Percentiles rank a stretch among this genome's conserved stretches.
Evolutionary conservation across 345 rosid species (phyloP).

Genomic region (Eucalyptus albens): DNA sequence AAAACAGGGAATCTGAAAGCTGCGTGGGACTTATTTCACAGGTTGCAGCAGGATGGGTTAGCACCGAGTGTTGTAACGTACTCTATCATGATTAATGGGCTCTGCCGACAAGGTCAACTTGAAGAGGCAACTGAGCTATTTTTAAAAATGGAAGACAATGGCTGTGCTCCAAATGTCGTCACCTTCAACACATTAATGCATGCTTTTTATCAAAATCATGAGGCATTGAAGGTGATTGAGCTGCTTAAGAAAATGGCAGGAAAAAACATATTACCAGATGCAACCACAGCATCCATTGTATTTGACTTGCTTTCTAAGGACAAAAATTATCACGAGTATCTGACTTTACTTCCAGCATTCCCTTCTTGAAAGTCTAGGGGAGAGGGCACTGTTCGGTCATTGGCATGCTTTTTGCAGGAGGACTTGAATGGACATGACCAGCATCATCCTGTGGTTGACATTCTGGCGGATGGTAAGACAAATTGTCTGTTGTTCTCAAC

Average conservation of each 20-base stretch:
- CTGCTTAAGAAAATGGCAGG: constrained; percentile 20
- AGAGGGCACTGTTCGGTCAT: neutral
- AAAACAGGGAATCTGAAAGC: neutral
- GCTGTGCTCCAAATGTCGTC: constrained; percentile 2
- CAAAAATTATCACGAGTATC: neutral
- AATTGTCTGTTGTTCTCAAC: neutral
- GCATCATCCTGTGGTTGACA: neutral
- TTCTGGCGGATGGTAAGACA: neutral
- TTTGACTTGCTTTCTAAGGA: constrained; percentile 6
- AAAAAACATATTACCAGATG: constrained; percentile 10
- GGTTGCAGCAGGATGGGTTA: neutral
- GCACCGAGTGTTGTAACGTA: constrained; percentile 7
- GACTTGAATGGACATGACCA: neutral
- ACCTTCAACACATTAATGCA: constrained; percentile 1
- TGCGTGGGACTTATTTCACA: constrained; percentile 5
- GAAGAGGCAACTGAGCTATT: constrained; percentile 2
- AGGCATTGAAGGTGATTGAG: neutral
- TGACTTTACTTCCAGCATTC: constrained; percentile 17
- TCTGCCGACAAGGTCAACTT: neutral
- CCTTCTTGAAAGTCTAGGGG: neutral
- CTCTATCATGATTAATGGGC: constrained; percentile 5
- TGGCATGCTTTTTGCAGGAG: neutral
- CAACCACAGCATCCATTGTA: neutral
- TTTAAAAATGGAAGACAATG: constrained; percentile 8
- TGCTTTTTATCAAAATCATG: neutral